Evolutionary conservation across 2,329 filamentous ascomycete species (phyloP), one percentile per base, ranked within the genome.

Genomic region (Nigrospora oryzae): DNA sequence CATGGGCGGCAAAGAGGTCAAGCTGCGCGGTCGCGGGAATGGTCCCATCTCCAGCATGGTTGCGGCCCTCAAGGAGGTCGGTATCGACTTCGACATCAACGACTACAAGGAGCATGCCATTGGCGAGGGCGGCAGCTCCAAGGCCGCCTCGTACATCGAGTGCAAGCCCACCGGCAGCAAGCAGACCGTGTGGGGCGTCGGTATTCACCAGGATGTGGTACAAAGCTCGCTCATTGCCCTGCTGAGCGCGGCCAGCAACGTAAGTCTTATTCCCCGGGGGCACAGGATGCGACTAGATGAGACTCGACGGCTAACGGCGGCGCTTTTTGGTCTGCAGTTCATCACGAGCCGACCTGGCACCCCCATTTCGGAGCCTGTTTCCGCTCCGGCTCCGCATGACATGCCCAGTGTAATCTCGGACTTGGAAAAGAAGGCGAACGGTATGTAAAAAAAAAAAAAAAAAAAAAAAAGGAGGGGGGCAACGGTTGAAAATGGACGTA

Each of bases 21-120:
- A 78, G 52, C 80, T 97, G 49, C 78, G 77, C 31, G 91, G 93
- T 49, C 78, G 83, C 11, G 91, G 91, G 32, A 95, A 90, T 60
- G 91, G 91, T 58, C 89, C 91, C 32, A 88, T 97, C 56, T 96
- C 89, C 4, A 88, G 86, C 50, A 69, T 97, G 59, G 88, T 88
- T 2, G 83, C 89, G 56, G 91, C 90, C 14, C 75, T 98, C 37
- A 79, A 80, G 55, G 74, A 74, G 14, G 68, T 97, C 32, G 87
- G 88, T 47, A 84, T 97, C 51, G 84, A 94, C 58, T 73, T 97
- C 19, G 91, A 97, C 60, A 89, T 97, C 42, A 79, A 83, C 38
- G 89, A 96, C 63, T 97, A 97, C 73, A 95, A 94, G 72, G 93
- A 97, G 66, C 91, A 97, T 67, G 85, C 90, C 28, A 89, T 97